A percentile compares a stretch with the other conserved stretches of the same genome.
Conservation (phyloP, 345 rosid genomes). For the Ricinus communis region DNA sequence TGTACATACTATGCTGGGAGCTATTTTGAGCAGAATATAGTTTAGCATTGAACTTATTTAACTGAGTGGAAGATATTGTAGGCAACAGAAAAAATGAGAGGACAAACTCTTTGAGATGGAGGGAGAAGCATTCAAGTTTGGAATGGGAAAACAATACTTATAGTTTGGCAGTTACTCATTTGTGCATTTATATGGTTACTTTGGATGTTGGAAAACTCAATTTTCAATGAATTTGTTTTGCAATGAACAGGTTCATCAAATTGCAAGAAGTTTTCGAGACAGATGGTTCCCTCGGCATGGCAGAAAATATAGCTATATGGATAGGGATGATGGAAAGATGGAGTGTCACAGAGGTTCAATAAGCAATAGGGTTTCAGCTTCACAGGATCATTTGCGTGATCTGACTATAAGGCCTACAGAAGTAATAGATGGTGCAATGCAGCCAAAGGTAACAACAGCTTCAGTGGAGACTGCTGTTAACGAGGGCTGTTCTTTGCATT, state of each 20-base stretch:
- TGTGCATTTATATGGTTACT: too few species aligned
- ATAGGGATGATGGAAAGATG: conserved; percentile 59
- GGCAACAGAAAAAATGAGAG: background rate
- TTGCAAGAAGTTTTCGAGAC: conserved; percentile 85
- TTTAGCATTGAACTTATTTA: background rate
- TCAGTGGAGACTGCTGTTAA: conserved; percentile 40
- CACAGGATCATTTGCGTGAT: conserved; percentile 51
- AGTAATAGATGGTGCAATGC: conserved; percentile 37
- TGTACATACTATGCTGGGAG: background rate
- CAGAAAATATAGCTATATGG: conserved; percentile 53
- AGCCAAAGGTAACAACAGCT: conserved; percentile 34
- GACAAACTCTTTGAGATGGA: background rate
- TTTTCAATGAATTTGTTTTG: conserved; percentile 12
- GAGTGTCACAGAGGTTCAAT: conserved; percentile 44
- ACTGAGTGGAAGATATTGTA: background rate
- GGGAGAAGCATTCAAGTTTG: background rate
- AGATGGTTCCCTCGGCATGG: conserved; percentile 75
- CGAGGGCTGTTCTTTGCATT: conserved; percentile 41
- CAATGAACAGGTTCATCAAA: conserved; percentile 81
- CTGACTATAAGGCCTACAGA: conserved; percentile 53
- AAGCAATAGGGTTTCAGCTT: conserved; percentile 43
- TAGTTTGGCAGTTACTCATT: background rate
- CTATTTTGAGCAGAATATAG: background rate
- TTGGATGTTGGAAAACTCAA: background rate
- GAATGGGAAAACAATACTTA: background rate